These are phyloP conservation scores for Lichtheimia corymbifera DNA, from an alignment of 371 early-diverging fungal genomes.

Conservation along the genomic window DNA sequence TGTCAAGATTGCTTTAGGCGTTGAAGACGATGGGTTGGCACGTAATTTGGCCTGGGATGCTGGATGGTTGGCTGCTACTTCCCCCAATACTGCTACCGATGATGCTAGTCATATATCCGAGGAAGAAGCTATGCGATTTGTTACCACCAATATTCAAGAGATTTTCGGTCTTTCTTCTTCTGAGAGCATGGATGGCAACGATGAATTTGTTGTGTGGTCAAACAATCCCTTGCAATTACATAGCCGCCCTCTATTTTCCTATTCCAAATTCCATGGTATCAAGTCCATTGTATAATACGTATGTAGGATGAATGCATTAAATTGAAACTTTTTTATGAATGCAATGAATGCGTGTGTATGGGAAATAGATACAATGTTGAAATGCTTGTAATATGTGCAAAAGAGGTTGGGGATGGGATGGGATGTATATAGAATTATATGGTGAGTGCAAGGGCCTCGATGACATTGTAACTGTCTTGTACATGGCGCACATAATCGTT, in stretches of 20 bases:
- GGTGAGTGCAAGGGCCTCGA: constrained; percentile 8
- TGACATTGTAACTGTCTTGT: background rate
- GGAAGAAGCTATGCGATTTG: constrained; percentile 67
- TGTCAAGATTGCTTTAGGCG: constrained; percentile 66
- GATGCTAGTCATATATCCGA: constrained; percentile 36
- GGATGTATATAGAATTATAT: background rate
- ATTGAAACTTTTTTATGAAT: no score
- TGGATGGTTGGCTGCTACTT: constrained; percentile 64
- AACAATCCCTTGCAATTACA: constrained; percentile 59
- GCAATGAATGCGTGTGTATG: no score
- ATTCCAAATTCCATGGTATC: background rate
- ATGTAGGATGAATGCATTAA: background rate
- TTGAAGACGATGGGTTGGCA: constrained; percentile 55
- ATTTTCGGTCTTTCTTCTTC: constrained; percentile 49
- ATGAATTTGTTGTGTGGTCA: constrained; percentile 53
- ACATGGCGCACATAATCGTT: constrained; percentile 9
- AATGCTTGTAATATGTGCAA: background rate
- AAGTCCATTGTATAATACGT: no score
- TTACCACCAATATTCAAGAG: constrained; percentile 71
- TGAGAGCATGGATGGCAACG: background rate
- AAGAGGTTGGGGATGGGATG: background rate
- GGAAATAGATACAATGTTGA: background rate
- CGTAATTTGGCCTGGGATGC: constrained; percentile 79
- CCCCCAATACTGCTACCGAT: constrained; percentile 23
- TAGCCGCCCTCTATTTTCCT: constrained; percentile 32